Base-by-base conservation (phyloP, 2,329 filamentous ascomycete species). In the Venturiaceae sp. region DNA sequence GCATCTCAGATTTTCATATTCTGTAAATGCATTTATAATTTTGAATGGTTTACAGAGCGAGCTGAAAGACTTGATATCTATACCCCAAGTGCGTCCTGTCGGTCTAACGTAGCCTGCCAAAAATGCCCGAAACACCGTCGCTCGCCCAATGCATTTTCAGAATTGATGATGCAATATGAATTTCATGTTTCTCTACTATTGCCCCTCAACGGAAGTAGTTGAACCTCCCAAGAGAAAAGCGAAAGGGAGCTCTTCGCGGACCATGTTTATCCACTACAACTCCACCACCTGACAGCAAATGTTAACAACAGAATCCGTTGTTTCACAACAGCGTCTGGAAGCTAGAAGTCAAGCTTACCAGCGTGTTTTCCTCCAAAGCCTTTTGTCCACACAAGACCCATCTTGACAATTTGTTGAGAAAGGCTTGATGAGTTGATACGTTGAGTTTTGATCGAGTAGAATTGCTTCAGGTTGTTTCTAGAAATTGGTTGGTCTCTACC, bases 131-230 rank as follows among this genome's bases (percentile, higher is more conserved):
- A n/a, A n/a, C n/a, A n/a, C n/a, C n/a, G n/a, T n/a, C n/a, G n/a
- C n/a, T n/a, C n/a, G n/a, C n/a, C n/a, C n/a, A n/a, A n/a, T n/a
- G n/a, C n/a, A n/a, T n/a, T n/a, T n/a, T n/a, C n/a, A n/a, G n/a
- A n/a, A n/a, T n/a, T n/a, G n/a, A n/a, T n/a, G n/a, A n/a, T n/a
- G n/a, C n/a, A n/a, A n/a, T n/a, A n/a, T n/a, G n/a, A n/a, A n/a
- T n/a, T n/a, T n/a, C n/a, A n/a, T n/a, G n/a, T n/a, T n/a, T n/a
- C n/a, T n/a, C n/a, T n/a, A n/a, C n/a, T n/a, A n/a, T n/a, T n/a
- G n/a, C n/a, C n/a, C 4, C 79, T 70, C 66, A 80, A 60, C 74
- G 72, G 69, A 80, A 82, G 68, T 80, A 83, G 67, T 74, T 79
- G 64, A 81, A 75, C 44, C 74, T 72, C 47, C 79, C 77, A 62